Conservation (phyloP, 2,329 filamentous ascomycete species). For the Capronia coronata region DNA sequence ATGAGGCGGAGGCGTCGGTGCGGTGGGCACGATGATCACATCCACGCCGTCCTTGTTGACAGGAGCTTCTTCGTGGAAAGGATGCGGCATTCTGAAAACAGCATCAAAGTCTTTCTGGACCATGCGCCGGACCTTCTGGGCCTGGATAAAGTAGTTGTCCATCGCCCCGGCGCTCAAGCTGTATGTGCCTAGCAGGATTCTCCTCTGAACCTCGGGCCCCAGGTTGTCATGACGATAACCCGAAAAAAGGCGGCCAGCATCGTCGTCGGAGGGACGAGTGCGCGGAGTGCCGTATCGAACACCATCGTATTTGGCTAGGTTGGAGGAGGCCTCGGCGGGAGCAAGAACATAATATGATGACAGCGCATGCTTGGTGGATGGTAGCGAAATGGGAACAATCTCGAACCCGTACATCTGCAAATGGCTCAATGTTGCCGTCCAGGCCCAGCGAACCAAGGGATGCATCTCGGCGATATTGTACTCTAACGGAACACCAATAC, state of each 20-base stretch:
- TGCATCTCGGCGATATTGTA: conserved; percentile 85
- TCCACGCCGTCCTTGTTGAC: conserved; percentile 61
- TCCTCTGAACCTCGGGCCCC: conserved; percentile 74
- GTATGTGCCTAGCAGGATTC: conserved; percentile 85
- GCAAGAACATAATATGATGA: conserved; percentile 94
- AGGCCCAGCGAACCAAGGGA: conserved; percentile 60
- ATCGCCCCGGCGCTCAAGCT: conserved; percentile 83
- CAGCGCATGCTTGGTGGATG: conserved; percentile 75
- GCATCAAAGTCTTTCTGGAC: conserved; percentile 81
- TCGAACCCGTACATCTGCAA: conserved; percentile 62
- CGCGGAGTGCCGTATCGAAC: conserved; percentile 74
- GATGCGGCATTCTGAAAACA: conserved; percentile 65
- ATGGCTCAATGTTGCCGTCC: conserved; percentile 55
- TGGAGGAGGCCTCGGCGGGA: conserved; percentile 89
- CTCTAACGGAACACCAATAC: conserved; percentile 60
- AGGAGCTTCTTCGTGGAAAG: conserved; percentile 42
- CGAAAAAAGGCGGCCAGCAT: conserved; percentile 63
- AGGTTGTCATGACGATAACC: conserved; percentile 67
- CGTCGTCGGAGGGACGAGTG: conserved; percentile 45
- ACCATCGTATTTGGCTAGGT: conserved; percentile 93
- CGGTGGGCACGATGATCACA: conserved; percentile 79
- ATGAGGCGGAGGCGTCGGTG: conserved; percentile 66
- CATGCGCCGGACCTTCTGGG: conserved; percentile 76
- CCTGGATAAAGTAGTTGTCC: conserved; percentile 94
- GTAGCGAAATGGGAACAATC: conserved; percentile 70